Evolutionary conservation across 495 filamentous ascomycete genomes (phyloP).

Genomic region (Diplogelasinospora grovesii): DNA sequence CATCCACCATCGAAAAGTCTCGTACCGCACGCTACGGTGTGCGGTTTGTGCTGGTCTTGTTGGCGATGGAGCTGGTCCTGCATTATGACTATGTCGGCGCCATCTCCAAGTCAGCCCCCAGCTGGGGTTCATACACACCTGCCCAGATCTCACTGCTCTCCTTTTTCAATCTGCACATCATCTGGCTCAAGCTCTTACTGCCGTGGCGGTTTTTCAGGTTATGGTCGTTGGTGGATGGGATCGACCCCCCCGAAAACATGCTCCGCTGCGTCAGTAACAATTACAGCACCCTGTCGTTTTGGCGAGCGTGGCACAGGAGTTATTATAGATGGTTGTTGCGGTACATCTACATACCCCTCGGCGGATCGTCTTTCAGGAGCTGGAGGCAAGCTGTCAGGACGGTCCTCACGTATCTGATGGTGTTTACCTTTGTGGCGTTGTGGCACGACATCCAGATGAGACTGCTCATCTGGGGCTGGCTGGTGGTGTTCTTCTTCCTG

Average conservation of each 20-base stretch:
- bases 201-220: constrained; percentile 98
- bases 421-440: constrained; percentile 95
- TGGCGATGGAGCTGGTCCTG: constrained; percentile 90
- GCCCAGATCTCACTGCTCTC: constrained; percentile 85
- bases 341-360: constrained; percentile 91
- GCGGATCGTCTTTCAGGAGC: constrained; percentile 52
- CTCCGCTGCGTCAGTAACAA: constrained; percentile 94
- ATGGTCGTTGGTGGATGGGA: constrained; percentile 81
- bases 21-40: constrained; percentile 73
- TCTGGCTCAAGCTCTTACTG: constrained; percentile 95
- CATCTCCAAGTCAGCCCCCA: constrained; percentile 73
- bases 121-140: constrained; percentile 78
- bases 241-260: constrained; percentile 98
- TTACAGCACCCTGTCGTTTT: constrained; percentile 86
- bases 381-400: constrained; percentile 32
- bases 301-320: constrained; percentile 90
- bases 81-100: constrained; percentile 93
- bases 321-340: constrained; percentile 92
- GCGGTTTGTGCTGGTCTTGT: constrained; percentile 71
- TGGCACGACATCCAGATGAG: constrained; percentile 98
- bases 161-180: constrained; percentile 94
- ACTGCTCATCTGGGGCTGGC: constrained; percentile 93
- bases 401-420: constrained; percentile 67
- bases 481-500: constrained; percentile 86
- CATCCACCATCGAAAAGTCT: constrained; percentile 55